Percentiles rank a stretch among this genome's conserved stretches.
Conservation (phyloP, 495 filamentous ascomycete species). For the Trypethelium eluteriae region DNA sequence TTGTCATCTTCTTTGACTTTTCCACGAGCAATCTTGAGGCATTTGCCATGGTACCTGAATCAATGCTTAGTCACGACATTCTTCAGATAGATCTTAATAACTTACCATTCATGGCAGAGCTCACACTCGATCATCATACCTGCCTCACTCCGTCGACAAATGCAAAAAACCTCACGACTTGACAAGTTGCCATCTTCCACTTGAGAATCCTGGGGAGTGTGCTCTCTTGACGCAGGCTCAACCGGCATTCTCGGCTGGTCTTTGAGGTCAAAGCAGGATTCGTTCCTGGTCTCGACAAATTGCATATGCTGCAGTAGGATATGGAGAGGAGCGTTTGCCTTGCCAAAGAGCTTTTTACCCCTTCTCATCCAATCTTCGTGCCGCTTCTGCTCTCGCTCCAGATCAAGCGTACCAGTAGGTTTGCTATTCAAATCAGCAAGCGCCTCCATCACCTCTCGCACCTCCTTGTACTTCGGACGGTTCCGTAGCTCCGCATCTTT, state of each 20-base stretch:
- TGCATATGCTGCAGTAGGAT: slow-evolving; percentile 93
- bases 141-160: slow-evolving; percentile 85
- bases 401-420: slow-evolving; percentile 78
- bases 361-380: slow-evolving; percentile 99
- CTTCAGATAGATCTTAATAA: slow-evolving; percentile 16
- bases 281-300: slow-evolving; percentile 78
- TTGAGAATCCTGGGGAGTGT: slow-evolving; percentile 62
- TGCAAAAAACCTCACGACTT: slow-evolving; percentile 84
- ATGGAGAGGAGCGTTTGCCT: slow-evolving; percentile 93
- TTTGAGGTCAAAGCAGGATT: slow-evolving; percentile 83
- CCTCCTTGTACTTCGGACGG: slow-evolving; percentile 83
- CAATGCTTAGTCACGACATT: background rate
- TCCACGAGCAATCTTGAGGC: slow-evolving; percentile 92
- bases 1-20: slow-evolving; percentile 98
- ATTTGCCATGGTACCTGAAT: slow-evolving; percentile 93
- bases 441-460: slow-evolving; percentile 79
- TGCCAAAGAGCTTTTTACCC: slow-evolving; percentile 97
- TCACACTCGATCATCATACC: slow-evolving; percentile 99
- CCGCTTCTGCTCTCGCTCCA: slow-evolving; percentile 89
- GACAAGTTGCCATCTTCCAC: slow-evolving; percentile 47
- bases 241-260: slow-evolving; percentile 85
- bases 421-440: slow-evolving; percentile 85
- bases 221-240: slow-evolving; percentile 82
- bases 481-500: slow-evolving; percentile 65
- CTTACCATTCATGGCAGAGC: slow-evolving; percentile 92